Base-by-base conservation (phyloP, 495 filamentous ascomycete species). In the Lasiosphaeria hispida region DNA sequence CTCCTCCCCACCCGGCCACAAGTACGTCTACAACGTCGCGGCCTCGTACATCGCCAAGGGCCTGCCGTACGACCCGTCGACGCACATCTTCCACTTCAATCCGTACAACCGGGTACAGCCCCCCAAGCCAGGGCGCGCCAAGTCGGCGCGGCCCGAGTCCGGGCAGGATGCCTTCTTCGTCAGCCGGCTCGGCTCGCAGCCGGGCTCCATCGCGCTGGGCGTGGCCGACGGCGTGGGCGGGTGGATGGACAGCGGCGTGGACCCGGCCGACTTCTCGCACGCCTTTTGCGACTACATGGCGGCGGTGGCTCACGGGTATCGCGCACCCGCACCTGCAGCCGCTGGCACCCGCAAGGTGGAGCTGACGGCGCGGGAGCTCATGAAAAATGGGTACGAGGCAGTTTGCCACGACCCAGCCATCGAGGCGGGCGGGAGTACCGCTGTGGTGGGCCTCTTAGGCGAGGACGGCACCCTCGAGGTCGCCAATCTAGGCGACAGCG, bases 121-220 rank as follows among this genome's bases (percentile, higher is more conserved):
- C 59, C 82, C 75, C 57, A 81, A 65, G 57, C 76, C 55, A 10
- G 59, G 57, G 17, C 60, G 69, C 60, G 71, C 69, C 48, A 85
- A 78, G 70, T 74, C 75, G 53, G 75, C 75, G 51, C 79, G 89
- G n/a, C 86, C 87, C 10, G 85, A 86, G 47, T 91, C 87, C 48
- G 94, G 94, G 10, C 91, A 97, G 69, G 94, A 99, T 82, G 89
- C 95, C 35, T 97, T 97, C 72, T 97, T 99, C 73, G 85, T 94
- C 38, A 89, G 87, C 63, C 83, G 81, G 10, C 75, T 96, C 33
- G 77, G 75, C 39, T 84, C 87, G 43, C 80, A 73, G 49, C 82
- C 72, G 11, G 73, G 72, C 23, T 75, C 77, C 44, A 75, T 86
- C 36, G 92, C 93, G 0, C 85, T 97, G 61, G 94, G 91, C 5